Evolutionary conservation across 495 filamentous ascomycete genomes (phyloP), one percentile per base, ranked within the genome.

Genomic region (Xylaria flabelliformis): DNA sequence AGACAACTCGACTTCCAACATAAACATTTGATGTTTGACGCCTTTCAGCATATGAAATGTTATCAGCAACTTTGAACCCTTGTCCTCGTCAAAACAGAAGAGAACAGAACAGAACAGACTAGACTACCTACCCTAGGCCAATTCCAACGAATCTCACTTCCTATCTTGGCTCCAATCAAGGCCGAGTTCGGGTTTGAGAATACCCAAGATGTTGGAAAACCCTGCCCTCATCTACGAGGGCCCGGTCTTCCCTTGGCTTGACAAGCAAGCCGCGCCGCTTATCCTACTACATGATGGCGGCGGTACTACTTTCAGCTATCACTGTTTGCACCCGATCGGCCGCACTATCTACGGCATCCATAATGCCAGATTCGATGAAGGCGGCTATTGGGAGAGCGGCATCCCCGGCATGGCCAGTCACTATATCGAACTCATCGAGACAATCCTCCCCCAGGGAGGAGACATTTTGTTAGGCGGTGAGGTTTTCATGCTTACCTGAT

Each of bases 221-320:
- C 77, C 77, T n/a, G 36, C 62, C 12, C 77, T 74, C 34, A 74
- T 79, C 68, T 72, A 79, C 70, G 29, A 71, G 50, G 77, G 73
- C 12, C 72, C 73, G 19, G 21, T 4, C 19, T 44, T 51, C n/a
- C 56, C 50, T 32, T 42, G 66, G 48, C 64, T 72, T 21, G 17
- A 51, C 62, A 65, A 67, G 67, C 71, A 72, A 24, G 67, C 72
- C 34, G 72, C 72, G 8, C 80, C 81, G 21, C 68, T 82, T 12
- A 70, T 83, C 58, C 74, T 83, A 4, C 51, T 83, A 24, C 81
- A 83, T 74, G 81, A 83, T 63, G 81, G 80, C 51, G 77, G 81
- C 59, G 81, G 81, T 63, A 82, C 80, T n/a, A 76, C 74, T 21
- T 78, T 81, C 64, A 75, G 61, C 70, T 83, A 83, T 61, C 78